Conservation (phyloP, 148 eudicot genomes). For the Pharnaceum exiguum region DNA sequence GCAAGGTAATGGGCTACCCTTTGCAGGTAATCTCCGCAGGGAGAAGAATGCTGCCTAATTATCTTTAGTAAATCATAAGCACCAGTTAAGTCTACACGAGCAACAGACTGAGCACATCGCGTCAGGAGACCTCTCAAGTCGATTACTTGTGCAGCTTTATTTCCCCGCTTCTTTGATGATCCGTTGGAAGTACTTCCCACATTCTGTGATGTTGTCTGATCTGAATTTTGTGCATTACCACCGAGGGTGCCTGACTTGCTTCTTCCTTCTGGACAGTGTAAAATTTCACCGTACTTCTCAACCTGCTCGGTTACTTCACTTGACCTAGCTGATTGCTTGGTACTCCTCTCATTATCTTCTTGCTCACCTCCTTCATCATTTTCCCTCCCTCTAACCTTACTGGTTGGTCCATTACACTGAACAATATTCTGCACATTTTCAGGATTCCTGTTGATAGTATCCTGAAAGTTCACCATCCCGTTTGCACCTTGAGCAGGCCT, state of each 20-base stretch:
- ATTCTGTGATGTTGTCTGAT: not conserved
- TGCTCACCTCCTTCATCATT: constrained; percentile 16
- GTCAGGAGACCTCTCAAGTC: constrained; percentile 44
- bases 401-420: not conserved
- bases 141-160: constrained; percentile 22
- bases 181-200: constrained; percentile 2
- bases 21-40: constrained; percentile 42
- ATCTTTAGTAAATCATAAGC: constrained; percentile 34
- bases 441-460: not conserved
- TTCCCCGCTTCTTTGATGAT: constrained; percentile 22
- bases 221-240: constrained; percentile 6
- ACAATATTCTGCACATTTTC: not conserved
- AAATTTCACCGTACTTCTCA: constrained; percentile 38
- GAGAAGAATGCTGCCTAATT: constrained; percentile 40
- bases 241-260: constrained; percentile 22
- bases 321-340: constrained; percentile 25
- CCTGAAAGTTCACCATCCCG: not conserved
- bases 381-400: constrained; percentile 23
- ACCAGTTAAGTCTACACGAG: constrained; percentile 27
- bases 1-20: constrained; percentile 58
- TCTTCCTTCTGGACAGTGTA: constrained; percentile 37
- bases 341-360: constrained; percentile 14
- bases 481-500: not conserved
- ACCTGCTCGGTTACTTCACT: constrained; percentile 34
- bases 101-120: constrained; percentile 40